A percentile compares a stretch with the other conserved stretches of the same genome.
Conservation (phyloP, 108 stramenopile genomes). For the Discostella pseudostelligera region DNA sequence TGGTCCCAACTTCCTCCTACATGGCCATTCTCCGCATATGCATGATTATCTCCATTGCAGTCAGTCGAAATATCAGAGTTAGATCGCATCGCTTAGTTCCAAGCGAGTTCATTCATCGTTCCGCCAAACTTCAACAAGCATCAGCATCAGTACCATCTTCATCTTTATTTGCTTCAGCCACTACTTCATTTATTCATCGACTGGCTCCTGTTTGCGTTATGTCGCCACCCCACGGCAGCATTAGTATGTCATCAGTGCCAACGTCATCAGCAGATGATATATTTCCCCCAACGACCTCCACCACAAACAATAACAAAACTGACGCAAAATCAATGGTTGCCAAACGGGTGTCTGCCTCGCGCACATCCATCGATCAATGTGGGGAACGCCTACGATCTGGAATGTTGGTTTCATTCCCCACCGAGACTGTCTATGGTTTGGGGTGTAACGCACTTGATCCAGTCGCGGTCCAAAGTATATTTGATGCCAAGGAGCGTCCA, state of each 20-base stretch:
- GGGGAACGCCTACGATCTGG: constrained; percentile 70
- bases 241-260: background rate
- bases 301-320: background rate
- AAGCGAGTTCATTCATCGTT: too few relatives aligned
- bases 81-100: background rate
- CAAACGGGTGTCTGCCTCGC: constrained; percentile 36
- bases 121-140: too few relatives aligned
- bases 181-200: too few relatives aligned
- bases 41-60: background rate
- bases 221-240: background rate
- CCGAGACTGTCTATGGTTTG: constrained; percentile 99
- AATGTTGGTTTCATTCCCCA: constrained; percentile 84
- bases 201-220: too few relatives aligned
- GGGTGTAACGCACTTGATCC: constrained; percentile 95
- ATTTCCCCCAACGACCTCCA: background rate
- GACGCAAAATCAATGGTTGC: constrained; percentile 28
- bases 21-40: background rate
- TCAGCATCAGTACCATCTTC: too few relatives aligned
- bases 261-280: constrained; percentile 1
- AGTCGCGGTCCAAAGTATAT: constrained; percentile 82
- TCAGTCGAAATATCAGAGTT: background rate
- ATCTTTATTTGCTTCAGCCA: too few relatives aligned
- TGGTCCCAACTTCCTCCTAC: background rate
- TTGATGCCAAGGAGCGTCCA: constrained; percentile 92
- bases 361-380: constrained; percentile 50